Percentiles rank a stretch among this genome's conserved stretches.
phyloP scores from a whole-genome alignment of 805 yeast genomes.

The Kuraishia piskuri region DNA sequence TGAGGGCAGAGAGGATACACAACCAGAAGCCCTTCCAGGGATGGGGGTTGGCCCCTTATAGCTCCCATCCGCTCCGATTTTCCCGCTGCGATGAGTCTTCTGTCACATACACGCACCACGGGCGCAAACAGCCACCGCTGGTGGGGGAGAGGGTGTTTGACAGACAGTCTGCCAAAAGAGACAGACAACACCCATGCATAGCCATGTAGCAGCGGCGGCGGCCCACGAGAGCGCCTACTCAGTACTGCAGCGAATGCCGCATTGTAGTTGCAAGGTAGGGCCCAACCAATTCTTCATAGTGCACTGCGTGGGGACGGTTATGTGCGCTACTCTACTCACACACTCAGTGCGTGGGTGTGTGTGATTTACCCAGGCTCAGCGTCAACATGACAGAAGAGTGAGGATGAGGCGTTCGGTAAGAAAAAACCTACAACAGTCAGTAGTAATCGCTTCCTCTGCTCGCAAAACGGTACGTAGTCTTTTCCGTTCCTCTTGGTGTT shows the following conservation, averaged over 20 bases:
- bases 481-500: background rate
- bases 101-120: background rate
- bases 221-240: background rate
- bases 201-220: background rate
- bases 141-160: background rate
- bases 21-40: too few relatives aligned
- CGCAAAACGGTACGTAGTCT: too few relatives aligned
- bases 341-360: background rate
- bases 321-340: background rate
- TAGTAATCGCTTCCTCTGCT: background rate
- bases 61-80: too few relatives aligned
- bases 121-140: too few relatives aligned
- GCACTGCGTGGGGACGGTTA: background rate
- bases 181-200: background rate
- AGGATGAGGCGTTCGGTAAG: background rate
- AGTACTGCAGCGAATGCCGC: background rate
- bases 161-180: background rate
- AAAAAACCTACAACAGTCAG: background rate
- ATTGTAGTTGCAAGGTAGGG: background rate
- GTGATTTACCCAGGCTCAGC: background rate
- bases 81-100: too few relatives aligned
- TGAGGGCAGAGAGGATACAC: too few relatives aligned
- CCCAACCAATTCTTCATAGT: background rate
- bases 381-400: background rate
- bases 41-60: too few relatives aligned